A percentile compares a stretch with the other conserved stretches of the same genome.
These are phyloP conservation scores for Candida mattraensis DNA, from an alignment of 805 yeast genomes.

Conservation along the genomic window DNA sequence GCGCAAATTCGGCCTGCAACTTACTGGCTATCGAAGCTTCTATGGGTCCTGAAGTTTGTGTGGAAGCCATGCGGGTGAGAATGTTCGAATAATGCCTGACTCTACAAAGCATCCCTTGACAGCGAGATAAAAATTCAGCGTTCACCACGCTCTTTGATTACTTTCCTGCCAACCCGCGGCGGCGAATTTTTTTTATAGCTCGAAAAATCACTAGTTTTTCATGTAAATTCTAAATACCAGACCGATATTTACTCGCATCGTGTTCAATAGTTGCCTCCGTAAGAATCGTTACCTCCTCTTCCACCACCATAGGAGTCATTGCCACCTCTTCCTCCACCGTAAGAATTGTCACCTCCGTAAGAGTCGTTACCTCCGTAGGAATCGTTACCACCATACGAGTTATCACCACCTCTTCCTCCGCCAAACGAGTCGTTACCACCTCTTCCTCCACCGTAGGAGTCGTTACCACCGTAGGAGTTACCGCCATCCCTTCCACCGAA, in stretches of 20 bases:
- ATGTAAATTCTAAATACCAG: conserved; percentile 1
- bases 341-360: too few species aligned
- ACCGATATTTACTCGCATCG: conserved; percentile 17
- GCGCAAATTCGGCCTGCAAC: conserved; percentile 45
- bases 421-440: too few species aligned
- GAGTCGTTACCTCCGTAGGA: too few species aligned
- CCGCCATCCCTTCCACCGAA: conserved; percentile 4
- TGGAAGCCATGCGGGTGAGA: conserved; percentile 2
- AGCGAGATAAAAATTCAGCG: conserved; percentile 1
- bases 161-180: too few species aligned
- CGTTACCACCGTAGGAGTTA: conserved; percentile 31
- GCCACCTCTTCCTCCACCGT: conserved; percentile 20
- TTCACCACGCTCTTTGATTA: too few species aligned
- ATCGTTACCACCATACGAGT: conserved; percentile 32
- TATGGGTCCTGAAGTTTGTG: conserved; percentile 13
- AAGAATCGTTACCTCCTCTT: conserved; percentile 23
- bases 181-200: too few species aligned
- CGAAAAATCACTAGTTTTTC: too few species aligned
- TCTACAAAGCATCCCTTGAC: conserved; percentile 1
- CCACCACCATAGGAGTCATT: conserved; percentile 29
- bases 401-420: too few species aligned
- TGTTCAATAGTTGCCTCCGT: conserved; percentile 22
- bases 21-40: conserved; percentile 51
- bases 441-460: conserved; percentile 31
- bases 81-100: conserved; percentile 2